phyloP scores from a whole-genome alignment of 495 filamentous ascomycete species.

The Hypomontagnella monticulosa region DNA sequence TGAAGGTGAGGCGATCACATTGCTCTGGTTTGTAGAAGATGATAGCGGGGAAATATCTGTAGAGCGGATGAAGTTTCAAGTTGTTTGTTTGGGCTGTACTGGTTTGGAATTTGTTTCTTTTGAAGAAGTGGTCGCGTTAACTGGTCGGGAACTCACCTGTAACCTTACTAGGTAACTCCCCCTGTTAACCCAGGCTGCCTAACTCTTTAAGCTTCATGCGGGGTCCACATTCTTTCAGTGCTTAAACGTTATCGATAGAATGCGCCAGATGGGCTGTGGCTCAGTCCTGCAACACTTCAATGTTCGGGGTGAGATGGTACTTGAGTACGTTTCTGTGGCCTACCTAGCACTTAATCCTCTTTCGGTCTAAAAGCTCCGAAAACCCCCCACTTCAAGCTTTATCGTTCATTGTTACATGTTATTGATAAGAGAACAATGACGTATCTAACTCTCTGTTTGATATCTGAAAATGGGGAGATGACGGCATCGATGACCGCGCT shows the following conservation, averaged over 20 bases:
- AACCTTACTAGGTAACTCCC: background rate
- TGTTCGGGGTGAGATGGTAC: background rate
- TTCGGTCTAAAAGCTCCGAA: slow-evolving; percentile 26
- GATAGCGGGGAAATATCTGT: background rate
- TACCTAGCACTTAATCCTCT: slow-evolving; percentile 4
- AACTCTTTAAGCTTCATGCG: slow-evolving; percentile 16
- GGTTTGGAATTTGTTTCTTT: slow-evolving; percentile 13
- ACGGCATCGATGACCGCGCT: slow-evolving; percentile 40
- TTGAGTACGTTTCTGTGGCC: background rate
- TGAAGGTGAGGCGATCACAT: slow-evolving; percentile 11
- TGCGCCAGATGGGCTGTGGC: too few species aligned
- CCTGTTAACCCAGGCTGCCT: too few species aligned
- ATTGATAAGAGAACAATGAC: slow-evolving; percentile 37
- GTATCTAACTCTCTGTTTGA: slow-evolving; percentile 29
- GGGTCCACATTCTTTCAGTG: slow-evolving; percentile 30
- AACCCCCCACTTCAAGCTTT: background rate
- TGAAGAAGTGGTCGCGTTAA: slow-evolving; percentile 33
- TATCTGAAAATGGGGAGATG: slow-evolving; percentile 32
- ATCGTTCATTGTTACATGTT: background rate
- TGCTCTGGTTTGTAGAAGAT: background rate
- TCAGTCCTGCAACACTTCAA: too few species aligned
- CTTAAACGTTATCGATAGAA: background rate
- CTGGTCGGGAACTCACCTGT: slow-evolving; percentile 16
- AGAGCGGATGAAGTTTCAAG: background rate
- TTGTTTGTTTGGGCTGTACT: slow-evolving; percentile 28